These are phyloP conservation scores for Aspergillus steynii DNA, from an alignment of 495 filamentous ascomycete genomes.

Conservation along the genomic window DNA sequence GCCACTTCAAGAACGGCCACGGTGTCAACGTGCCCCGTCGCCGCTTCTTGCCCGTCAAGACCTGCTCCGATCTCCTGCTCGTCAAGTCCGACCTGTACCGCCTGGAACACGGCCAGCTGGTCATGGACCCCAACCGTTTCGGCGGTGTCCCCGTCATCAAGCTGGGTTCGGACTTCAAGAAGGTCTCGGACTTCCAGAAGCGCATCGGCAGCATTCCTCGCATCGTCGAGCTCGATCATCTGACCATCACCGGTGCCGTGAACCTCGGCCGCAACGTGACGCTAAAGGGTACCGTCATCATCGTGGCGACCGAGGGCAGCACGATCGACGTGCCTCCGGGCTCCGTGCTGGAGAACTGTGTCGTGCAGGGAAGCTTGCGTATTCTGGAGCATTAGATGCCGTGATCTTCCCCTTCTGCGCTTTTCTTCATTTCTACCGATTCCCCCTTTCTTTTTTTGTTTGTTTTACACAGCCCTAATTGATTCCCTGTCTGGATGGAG, in stretches of 20 bases:
- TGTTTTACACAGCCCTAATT: not conserved
- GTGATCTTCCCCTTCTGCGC: not conserved
- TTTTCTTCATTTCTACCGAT: constrained; percentile 1
- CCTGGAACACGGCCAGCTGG: constrained; percentile 96
- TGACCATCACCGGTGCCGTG: constrained; percentile 95
- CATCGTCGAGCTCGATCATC: constrained; percentile 96
- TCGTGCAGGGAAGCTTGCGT: constrained; percentile 96
- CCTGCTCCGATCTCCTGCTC: constrained; percentile 98
- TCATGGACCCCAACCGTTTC: constrained; percentile 94
- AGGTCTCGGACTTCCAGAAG: constrained; percentile 99
- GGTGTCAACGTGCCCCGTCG: constrained; percentile 98
- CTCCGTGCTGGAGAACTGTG: constrained; percentile 96
- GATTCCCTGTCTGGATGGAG: not conserved
- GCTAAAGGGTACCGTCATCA: constrained; percentile 99
- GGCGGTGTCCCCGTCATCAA: constrained; percentile 99
- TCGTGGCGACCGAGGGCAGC: constrained; percentile 95
- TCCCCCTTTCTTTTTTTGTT: not conserved
- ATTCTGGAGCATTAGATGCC: constrained; percentile 79
- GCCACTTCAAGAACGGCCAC: constrained; percentile 97
- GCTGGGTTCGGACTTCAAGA: constrained; percentile 99
- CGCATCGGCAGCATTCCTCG: constrained; percentile 94
- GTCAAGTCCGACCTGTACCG: constrained; percentile 99
- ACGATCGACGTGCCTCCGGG: constrained; percentile 98
- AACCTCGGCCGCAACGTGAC: constrained; percentile 94
- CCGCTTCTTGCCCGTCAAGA: constrained; percentile 99